phyloP scores from a whole-genome alignment of 2,329 filamentous ascomycete genomes.

The Penicillium psychrosexuale region DNA sequence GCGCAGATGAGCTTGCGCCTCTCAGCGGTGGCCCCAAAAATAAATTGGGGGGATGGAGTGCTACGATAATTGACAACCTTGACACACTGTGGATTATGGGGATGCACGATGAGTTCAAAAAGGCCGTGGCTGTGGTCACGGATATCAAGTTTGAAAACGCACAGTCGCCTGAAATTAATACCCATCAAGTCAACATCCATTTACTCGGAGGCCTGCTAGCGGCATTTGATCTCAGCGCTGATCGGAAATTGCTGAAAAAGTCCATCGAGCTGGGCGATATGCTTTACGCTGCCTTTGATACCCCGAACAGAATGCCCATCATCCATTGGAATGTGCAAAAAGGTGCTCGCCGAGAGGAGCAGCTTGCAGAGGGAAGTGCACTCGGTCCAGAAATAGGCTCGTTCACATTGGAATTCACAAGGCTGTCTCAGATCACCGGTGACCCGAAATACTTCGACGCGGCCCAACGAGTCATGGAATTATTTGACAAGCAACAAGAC shows the following conservation, averaged over 20 bases:
- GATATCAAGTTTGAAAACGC: slow-evolving; percentile 76
- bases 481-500: slow-evolving; percentile 34
- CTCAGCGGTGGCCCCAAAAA: slow-evolving; percentile 64
- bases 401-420: slow-evolving; percentile 43
- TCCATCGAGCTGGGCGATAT: slow-evolving; percentile 73
- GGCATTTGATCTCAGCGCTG: slow-evolving; percentile 79
- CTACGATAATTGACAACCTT: slow-evolving; percentile 74
- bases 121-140: slow-evolving; percentile 63
- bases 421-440: slow-evolving; percentile 39
- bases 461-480: slow-evolving; percentile 34
- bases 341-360: slow-evolving; percentile 21
- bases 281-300: slow-evolving; percentile 76
- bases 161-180: slow-evolving; percentile 64
- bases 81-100: slow-evolving; percentile 85
- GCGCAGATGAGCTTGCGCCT: slow-evolving; percentile 79
- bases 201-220: slow-evolving; percentile 79
- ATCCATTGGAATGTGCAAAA: slow-evolving; percentile 44
- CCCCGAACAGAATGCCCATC: slow-evolving; percentile 84
- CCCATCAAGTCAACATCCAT: slow-evolving; percentile 84
- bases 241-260: slow-evolving; percentile 68
- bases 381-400: slow-evolving; percentile 40
- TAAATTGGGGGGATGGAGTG: slow-evolving; percentile 82
- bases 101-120: slow-evolving; percentile 69
- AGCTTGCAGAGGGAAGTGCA: slow-evolving; percentile 24
- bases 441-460: slow-evolving; percentile 41